phyloP scores from a whole-genome alignment of 2,329 filamentous ascomycete genomes.

The Xylariales sp. region DNA sequence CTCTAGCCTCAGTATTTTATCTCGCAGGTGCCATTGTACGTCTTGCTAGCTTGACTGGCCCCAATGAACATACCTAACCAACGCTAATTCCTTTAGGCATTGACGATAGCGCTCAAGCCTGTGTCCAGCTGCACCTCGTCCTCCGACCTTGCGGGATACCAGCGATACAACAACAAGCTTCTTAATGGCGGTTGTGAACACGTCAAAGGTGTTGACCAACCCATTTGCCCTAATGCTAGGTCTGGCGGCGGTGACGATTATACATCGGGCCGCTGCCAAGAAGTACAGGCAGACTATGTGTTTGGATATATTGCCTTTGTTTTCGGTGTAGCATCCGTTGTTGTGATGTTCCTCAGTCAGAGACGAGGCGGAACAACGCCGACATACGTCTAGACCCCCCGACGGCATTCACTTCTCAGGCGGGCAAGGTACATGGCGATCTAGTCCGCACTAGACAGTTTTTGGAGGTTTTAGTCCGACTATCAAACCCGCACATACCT shows the following conservation, averaged over 20 bases:
- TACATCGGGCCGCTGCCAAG: slow-evolving; percentile 43
- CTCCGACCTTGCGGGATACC: background rate
- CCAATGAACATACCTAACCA: background rate
- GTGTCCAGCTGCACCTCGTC: slow-evolving; percentile 46
- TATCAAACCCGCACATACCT: background rate
- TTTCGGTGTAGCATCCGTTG: slow-evolving; percentile 42
- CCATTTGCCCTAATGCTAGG: slow-evolving; percentile 39
- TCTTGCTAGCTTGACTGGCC: background rate
- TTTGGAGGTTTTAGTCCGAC: background rate
- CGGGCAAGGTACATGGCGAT: background rate
- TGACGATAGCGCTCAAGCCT: slow-evolving; percentile 49
- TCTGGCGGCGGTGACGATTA: background rate
- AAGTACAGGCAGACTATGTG: slow-evolving; percentile 48
- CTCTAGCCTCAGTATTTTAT: slow-evolving; percentile 48
- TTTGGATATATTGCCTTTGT: slow-evolving; percentile 48
- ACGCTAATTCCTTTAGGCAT: slow-evolving; percentile 39
- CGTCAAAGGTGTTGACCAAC: background rate
- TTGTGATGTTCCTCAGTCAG: slow-evolving; percentile 39
- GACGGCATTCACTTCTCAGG: background rate
- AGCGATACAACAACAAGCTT: slow-evolving; percentile 45
- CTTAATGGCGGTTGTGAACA: slow-evolving; percentile 49
- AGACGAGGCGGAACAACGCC: slow-evolving; percentile 35
- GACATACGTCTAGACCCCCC: slow-evolving; percentile 43
- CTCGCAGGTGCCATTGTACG: slow-evolving; percentile 51
- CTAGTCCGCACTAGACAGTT: background rate